Base-by-base conservation (phyloP, 371 early-diverging fungal genomes). In the Haplosporangium sp. region DNA sequence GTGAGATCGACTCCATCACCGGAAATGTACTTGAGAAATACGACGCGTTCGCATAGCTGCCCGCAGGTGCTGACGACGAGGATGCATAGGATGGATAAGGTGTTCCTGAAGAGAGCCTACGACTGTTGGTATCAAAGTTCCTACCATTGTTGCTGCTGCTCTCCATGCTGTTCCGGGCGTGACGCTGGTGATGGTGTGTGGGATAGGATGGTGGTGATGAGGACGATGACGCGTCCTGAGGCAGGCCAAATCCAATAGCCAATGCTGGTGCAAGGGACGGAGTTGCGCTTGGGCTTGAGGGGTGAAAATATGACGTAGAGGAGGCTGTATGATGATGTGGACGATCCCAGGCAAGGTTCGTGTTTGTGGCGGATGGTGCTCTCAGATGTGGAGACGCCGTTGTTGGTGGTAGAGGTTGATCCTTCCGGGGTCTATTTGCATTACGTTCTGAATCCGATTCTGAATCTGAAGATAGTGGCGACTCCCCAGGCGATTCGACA, bases 1-100 rank as follows among this genome's bases (percentile, higher is more conserved):
- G 96, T 12, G 92, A 88, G 91, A 96, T 92, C 36, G 93, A 91
- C 73, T 96, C 96, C 91, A 96, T 92, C 53, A 95, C 90, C 0
- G 96, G 94, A 82, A 90, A 91, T 29, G 88, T 89, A 55, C 87
- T 87, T 58, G 87, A 86, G 83, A 86, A 88, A 45, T 84, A 82
- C 41, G 75, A 79, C 13, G 77, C 53, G 56, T 73, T 57, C 41
- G 71, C 68, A 61, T 86, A 69, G 37, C 82, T 82, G 67, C 80
- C 80, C 66, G 60, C 18, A 18, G 66, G 47, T 20, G 73, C 63
- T 38, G 75, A 67, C 40, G 75, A 64, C 48, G 62, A 81, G 0
- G 75, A 69, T 12, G 60, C 64, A 53, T 43, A 67, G 5, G 56
- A 82, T 71, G 57, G 86, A 74, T 38, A 71, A 38, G 58, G 79